Conservation (phyloP, 2,329 filamentous ascomycete genomes). For the Bipolaris zeicola region DNA sequence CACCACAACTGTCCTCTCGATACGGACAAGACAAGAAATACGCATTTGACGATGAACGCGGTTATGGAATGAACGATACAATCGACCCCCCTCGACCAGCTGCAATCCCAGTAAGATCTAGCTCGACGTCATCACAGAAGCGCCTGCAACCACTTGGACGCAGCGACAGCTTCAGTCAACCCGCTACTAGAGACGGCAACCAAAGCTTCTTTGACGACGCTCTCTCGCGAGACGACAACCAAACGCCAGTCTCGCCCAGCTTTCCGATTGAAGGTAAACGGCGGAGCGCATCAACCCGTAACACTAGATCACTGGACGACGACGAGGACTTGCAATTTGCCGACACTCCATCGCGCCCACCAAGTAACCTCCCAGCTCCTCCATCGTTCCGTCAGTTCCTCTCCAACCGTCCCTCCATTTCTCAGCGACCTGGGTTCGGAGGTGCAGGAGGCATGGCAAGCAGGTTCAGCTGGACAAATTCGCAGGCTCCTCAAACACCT, state of each 20-base stretch:
- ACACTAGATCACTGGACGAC: conserved; percentile 38
- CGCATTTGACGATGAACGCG: conserved; percentile 29
- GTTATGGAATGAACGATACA: conserved; percentile 29
- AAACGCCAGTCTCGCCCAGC: conserved; percentile 40
- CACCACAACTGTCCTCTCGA: conserved; percentile 29
- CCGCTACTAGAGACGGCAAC: conserved; percentile 12
- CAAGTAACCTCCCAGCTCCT: conserved; percentile 34
- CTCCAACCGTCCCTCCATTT: conserved; percentile 43
- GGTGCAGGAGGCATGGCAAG: conserved; percentile 35
- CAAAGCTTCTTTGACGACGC: conserved; percentile 38
- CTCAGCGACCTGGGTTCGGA: conserved; percentile 33
- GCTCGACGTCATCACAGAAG: conserved; percentile 36
- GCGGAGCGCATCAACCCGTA: conserved; percentile 38
- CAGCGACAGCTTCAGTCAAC: conserved; percentile 39
- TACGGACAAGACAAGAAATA: conserved; percentile 36
- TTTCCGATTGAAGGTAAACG: conserved; percentile 36
- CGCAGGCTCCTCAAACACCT: conserved; percentile 48
- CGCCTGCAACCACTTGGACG: conserved; percentile 36
- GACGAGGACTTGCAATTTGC: conserved; percentile 32
- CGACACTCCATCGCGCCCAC: conserved; percentile 23
- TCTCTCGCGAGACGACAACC: conserved; percentile 35
- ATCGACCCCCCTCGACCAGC: conserved; percentile 35
- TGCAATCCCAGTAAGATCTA: conserved; percentile 30
- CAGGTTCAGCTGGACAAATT: conserved; percentile 51
- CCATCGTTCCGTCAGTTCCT: conserved; percentile 49